Evolutionary conservation across 2,329 filamentous ascomycete species (phyloP).

Genomic region (Botrytis pseudocinerea): DNA sequence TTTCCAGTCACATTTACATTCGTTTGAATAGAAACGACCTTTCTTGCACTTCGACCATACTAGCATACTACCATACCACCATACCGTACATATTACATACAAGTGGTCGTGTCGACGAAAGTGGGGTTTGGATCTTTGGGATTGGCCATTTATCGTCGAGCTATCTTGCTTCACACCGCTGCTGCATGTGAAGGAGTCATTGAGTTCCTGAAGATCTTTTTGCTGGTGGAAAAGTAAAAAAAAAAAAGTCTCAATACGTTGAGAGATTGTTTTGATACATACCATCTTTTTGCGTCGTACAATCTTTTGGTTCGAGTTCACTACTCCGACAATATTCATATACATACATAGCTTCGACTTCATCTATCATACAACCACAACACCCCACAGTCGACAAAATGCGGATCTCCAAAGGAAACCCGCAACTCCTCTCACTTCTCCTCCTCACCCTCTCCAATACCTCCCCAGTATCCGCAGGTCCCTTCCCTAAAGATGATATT

Average conservation of each 20-base stretch:
- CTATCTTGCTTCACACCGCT: slow-evolving; percentile 15
- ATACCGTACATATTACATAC: neutral
- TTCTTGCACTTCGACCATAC: neutral
- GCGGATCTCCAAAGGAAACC: slow-evolving; percentile 40
- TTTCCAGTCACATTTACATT: neutral
- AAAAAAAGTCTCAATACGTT: neutral
- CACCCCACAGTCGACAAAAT: slow-evolving; percentile 39
- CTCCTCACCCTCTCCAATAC: slow-evolving; percentile 45
- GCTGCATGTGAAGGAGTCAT: slow-evolving; percentile 23
- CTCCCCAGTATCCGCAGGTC: slow-evolving; percentile 46
- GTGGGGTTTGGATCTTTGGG: slow-evolving; percentile 4
- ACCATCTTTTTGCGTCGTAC: neutral
- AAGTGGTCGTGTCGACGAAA: neutral
- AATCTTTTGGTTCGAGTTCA: neutral
- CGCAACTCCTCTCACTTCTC: slow-evolving; percentile 41
- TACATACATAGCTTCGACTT: slow-evolving; percentile 4
- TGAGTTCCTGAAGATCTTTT: slow-evolving; percentile 21
- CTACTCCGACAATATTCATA: neutral
- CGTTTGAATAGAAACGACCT: neutral
- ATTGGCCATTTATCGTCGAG: slow-evolving; percentile 13
- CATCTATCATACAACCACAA: neutral
- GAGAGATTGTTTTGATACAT: slow-evolving; percentile 13
- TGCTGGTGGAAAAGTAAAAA: neutral
- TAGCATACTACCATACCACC: too few relatives aligned
- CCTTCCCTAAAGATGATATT: slow-evolving; percentile 52